Evolutionary conservation across 1,284 basidiomycete genomes (phyloP).

Genomic region (Austroboletus niveus): DNA sequence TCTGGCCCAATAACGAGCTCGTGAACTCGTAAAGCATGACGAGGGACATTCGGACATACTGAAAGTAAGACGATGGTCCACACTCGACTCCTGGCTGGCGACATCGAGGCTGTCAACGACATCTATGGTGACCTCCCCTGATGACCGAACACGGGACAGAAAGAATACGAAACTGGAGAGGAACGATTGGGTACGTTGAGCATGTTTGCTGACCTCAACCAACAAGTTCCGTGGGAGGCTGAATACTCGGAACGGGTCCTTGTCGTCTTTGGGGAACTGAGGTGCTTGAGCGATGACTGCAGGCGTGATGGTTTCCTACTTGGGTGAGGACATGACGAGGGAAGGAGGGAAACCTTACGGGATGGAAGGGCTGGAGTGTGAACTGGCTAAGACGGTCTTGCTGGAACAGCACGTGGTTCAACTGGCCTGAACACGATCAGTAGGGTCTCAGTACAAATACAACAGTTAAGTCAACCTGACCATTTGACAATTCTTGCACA

Average conservation of each 20-base stretch:
- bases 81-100: slow-evolving; percentile 43
- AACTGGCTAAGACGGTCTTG: slow-evolving; percentile 51
- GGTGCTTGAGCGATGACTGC: slow-evolving; percentile 31
- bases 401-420: slow-evolving; percentile 57
- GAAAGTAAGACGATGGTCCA: slow-evolving; percentile 52
- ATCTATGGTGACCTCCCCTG: slow-evolving; percentile 56
- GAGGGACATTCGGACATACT: slow-evolving; percentile 44
- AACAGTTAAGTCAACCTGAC: too few species aligned
- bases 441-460: too few species aligned
- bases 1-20: slow-evolving; percentile 39
- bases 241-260: slow-evolving; percentile 55
- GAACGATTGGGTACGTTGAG: not conserved
- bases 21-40: slow-evolving; percentile 30
- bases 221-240: slow-evolving; percentile 65
- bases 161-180: slow-evolving; percentile 59
- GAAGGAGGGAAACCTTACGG: slow-evolving; percentile 14
- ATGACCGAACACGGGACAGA: slow-evolving; percentile 66
- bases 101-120: slow-evolving; percentile 49
- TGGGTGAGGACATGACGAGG: not conserved
- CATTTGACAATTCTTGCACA: too few species aligned
- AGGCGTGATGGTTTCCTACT: slow-evolving; percentile 31
- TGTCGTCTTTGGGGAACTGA: slow-evolving; percentile 37
- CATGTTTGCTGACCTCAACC: slow-evolving; percentile 54
- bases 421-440: slow-evolving; percentile 21
- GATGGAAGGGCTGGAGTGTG: slow-evolving; percentile 43